phyloP scores from a whole-genome alignment of 1,284 basidiomycete species.

The Pseudozyma pruni region DNA sequence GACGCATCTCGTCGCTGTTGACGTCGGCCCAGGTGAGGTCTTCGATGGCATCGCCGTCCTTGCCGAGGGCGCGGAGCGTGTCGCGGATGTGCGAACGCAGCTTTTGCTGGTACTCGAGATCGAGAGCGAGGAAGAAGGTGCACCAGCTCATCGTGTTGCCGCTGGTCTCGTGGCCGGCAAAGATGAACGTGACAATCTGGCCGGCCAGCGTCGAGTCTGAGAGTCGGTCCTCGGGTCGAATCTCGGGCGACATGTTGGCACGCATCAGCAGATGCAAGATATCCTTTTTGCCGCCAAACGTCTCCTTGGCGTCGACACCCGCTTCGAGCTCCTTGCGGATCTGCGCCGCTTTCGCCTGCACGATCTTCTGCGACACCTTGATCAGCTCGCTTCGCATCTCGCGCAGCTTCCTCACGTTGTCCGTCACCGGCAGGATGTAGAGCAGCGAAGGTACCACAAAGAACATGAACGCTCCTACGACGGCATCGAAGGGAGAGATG shows the following conservation, averaged over 20 bases:
- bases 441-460: conserved; percentile 47
- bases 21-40: conserved; percentile 52
- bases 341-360: conserved; percentile 35
- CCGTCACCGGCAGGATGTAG: conserved; percentile 44
- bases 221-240: conserved; percentile 33
- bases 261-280: conserved; percentile 49
- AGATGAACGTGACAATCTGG: conserved; percentile 62
- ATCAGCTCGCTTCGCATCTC: conserved; percentile 47
- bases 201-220: conserved; percentile 51
- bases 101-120: conserved; percentile 43
- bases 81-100: conserved; percentile 49
- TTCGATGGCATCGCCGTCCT: conserved; percentile 38
- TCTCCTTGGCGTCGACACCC: conserved; percentile 43
- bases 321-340: conserved; percentile 46
- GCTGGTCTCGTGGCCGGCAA: conserved; percentile 66
- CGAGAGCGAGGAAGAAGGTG: conserved; percentile 51
- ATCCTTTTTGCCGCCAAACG: conserved; percentile 47
- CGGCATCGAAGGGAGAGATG: conserved; percentile 33
- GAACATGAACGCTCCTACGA: conserved; percentile 49
- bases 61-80: conserved; percentile 23
- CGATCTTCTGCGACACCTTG: conserved; percentile 43
- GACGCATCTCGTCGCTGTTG: conserved; percentile 49
- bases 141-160: conserved; percentile 59
- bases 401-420: conserved; percentile 40
- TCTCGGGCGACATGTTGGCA: conserved; percentile 51